phyloP scores from a whole-genome alignment of 345 rosid genomes.

The Populus deltoides region DNA sequence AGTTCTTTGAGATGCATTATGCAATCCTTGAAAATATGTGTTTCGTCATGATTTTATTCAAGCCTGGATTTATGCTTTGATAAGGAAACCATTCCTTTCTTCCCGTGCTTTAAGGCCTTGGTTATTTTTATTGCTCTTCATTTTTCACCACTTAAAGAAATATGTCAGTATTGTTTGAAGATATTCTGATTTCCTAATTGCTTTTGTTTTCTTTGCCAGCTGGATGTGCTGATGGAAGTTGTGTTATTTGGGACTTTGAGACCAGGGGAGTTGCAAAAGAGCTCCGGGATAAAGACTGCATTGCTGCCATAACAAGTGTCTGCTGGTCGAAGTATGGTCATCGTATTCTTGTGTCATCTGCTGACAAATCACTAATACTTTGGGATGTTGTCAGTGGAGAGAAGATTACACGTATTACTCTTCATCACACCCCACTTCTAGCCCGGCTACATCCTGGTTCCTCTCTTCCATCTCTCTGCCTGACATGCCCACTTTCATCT shows the following conservation, averaged over 20 bases:
- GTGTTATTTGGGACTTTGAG: constrained; percentile 96
- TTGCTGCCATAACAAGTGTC: constrained; percentile 83
- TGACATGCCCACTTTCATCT: constrained; percentile 91
- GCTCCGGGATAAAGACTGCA: constrained; percentile 71
- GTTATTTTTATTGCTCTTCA: not conserved
- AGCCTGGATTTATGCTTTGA: not conserved
- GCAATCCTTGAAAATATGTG: not conserved
- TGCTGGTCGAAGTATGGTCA: constrained; percentile 96
- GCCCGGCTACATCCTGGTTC: constrained; percentile 91
- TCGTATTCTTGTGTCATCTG: constrained; percentile 86
- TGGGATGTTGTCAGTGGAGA: constrained; percentile 83
- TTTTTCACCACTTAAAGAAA: not conserved
- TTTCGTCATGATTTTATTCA: not conserved
- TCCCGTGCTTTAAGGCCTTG: not conserved
- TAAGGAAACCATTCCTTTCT: not conserved
- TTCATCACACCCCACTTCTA: constrained; percentile 75
- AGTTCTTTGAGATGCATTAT: not conserved
- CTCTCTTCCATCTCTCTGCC: constrained; percentile 68
- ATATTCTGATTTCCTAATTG: constrained; percentile 7
- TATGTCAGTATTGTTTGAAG: not conserved
- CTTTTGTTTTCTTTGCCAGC: constrained; percentile 39
- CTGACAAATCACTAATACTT: constrained; percentile 87
- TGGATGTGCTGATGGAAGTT: constrained; percentile 93
- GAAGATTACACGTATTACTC: constrained; percentile 57
- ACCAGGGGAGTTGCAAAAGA: constrained; percentile 91